Base-by-base conservation (phyloP, 257 asterid genomes). In the Solanum piurae region DNA sequence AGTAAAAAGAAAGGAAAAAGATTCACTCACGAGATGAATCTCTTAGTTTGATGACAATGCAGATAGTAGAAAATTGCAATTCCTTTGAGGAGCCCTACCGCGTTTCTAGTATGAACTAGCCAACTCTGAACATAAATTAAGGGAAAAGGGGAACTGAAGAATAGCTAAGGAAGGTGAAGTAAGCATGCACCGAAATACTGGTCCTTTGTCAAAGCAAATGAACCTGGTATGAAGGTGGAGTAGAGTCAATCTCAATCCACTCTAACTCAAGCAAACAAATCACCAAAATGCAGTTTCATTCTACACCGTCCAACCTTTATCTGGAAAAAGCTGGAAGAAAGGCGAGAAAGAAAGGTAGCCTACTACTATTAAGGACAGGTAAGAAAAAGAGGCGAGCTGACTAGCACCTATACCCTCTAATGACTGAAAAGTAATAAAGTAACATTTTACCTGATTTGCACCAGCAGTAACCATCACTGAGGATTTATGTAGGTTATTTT, bases 401-500 rank as follows among this genome's bases (percentile, higher is more conserved):
- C 77, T 21, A 33, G 60, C n/a, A 55, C 38, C 46, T 36, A 25
- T 33, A 62, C 36, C 72, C 14, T 33, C 12, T 42, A 37, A 25
- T 14, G 33, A 60, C 33, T n/a, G 68, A 42, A 14, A 7, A 86
- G n/a, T 36, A 42, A 20, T 42, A 44, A 79, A 74, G 79, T 25
- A 66, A 42, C 12, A 25, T 38, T 89, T 68, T 88, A 95, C 99
- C 99, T 97, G 99, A 93, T 97, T 97, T 66, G 99, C 99, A 49
- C 99, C 99, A 55, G 99, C 99, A 88, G 99, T 97, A 88, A 97
- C 99, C 99, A 97, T 97, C 88, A 97, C 99, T 1, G 98, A 94
- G 86, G 99, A 95, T 86, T 96, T 95, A 68, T 89, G 88, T 69
- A 97, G 83, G 71, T 93, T 92, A 89, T 97, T 97, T 90, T 97